Evolutionary conservation across 2,329 filamentous ascomycete species (phyloP), one percentile per base, ranked within the genome.

Genomic region (Sarocladium strictum): DNA sequence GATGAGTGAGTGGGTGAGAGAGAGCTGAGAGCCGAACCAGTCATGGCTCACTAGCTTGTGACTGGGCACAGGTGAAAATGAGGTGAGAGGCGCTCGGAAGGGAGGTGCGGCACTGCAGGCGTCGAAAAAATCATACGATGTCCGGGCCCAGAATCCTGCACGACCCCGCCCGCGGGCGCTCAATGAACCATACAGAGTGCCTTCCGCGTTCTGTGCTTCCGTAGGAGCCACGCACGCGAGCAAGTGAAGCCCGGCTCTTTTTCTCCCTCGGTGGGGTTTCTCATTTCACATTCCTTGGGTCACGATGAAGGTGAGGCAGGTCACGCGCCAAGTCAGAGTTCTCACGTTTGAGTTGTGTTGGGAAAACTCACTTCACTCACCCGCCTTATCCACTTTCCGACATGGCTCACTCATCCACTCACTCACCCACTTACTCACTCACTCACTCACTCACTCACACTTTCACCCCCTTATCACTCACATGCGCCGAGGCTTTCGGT

Each of bases 1-100:
- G 43, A 49, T 49, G 43, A 49, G 43, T 49, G 43, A 49, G 43
- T 27, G 43, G 24, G 15, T 49, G 43, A 49, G 26, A 49, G n/a
- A 38, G 38, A 43, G 38, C 38, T 21, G n/a, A 43, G 38, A 43
- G 38, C 38, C 38, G 38, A 19, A 23, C 38, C 17, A 43, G 38
- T 43, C 38, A 43, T 43, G 23, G 38, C 38, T 43, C 38, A 43
- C 19, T 21, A 27, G 21, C 4, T n/a, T 23, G 43, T 27, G 43
- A 27, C 23, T 29, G 21, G 43, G 43, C 43, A 15, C 24, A 5
- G n/a, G 43, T 49, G 23, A 49, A 49, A 49, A 49, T 49, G 43
- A 49, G 43, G 43, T 49, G 43, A 49, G 43, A 49, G 43, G 23
- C 43, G 43, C 43, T 12, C 43, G 23, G 43, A 11, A 32, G 27